Evolutionary conservation across 2,329 filamentous ascomycete genomes (phyloP), one percentile per base, ranked within the genome.

Genomic region (Purpureocillium lavendulum): DNA sequence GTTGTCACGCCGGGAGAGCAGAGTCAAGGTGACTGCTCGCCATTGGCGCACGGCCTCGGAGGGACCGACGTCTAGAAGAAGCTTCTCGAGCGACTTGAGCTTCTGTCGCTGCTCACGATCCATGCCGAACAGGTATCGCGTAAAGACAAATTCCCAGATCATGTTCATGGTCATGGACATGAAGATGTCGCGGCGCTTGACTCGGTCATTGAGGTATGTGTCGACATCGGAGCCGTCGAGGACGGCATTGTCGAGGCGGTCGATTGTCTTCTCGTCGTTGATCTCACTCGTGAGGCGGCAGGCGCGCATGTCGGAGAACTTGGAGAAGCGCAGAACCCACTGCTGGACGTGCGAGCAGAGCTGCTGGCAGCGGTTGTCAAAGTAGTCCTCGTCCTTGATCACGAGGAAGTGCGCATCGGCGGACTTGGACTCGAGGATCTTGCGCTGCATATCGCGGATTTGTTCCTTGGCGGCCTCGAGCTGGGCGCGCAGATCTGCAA

Each of bases 101-200:
- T 97, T 97, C 62, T 97, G 89, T 52, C 92, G 80, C 64, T 98
- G 92, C 63, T 97, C 92, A 52, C 89, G 79, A 59, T 98, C 92
- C 87, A 98, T 95, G 53, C 92, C 92, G 59, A 98, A 98, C 18
- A 98, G 80, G 61, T 98, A 98, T 47, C 92, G 81, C 8, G 90
- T 96, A 59, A 98, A 98, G 58, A 98, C 82, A 56, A 94, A 96
- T 62, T 98, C 92, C 89, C 89, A 98, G 38, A 98, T 82, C 88
- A 98, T 96, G 45, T 85, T 92, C 89, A 97, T 97, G 40, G 90
- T 87, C 61, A 98, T 88, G 30, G 88, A 92, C 87, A 97, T 96
- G 72, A 98, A 96, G 42, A 97, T 82, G 59, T 97, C 90, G 44
- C 90, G 81, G 45, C 92, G 82, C 54, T 77, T 82, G 40, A 96